Evolutionary conservation across 2,329 filamentous ascomycete genomes (phyloP).

Genomic region (Trichophyton verrucosum): DNA sequence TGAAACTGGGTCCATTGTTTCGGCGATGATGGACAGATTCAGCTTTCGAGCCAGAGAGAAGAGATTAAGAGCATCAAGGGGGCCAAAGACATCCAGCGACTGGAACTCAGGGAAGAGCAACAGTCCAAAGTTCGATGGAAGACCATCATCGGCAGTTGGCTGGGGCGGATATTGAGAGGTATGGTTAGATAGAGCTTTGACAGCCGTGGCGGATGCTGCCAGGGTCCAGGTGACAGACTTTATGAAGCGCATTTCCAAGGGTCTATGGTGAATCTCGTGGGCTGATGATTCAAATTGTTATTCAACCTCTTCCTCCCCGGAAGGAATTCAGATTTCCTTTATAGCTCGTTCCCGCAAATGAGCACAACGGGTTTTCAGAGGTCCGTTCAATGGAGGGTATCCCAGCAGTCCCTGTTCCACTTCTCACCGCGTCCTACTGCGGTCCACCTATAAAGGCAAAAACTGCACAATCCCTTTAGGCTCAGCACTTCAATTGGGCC

Average conservation of each 20-base stretch:
- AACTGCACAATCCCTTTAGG: background rate
- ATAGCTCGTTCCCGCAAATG: background rate
- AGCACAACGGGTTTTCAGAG: background rate
- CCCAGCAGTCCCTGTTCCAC: background rate
- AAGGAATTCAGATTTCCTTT: background rate
- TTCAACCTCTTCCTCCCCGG: background rate
- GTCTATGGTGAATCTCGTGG: background rate
- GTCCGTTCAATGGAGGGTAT: background rate
- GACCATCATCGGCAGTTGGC: background rate
- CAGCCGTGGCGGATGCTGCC: background rate
- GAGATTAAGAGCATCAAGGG: slow-evolving; percentile 35
- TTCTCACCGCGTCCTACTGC: background rate
- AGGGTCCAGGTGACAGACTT: background rate
- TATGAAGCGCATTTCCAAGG: background rate
- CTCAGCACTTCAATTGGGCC: background rate
- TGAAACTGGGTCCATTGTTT: slow-evolving; percentile 22
- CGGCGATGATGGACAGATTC: slow-evolving; percentile 21
- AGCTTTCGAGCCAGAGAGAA: slow-evolving; percentile 16
- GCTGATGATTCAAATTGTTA: background rate
- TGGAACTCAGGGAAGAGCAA: slow-evolving; percentile 33
- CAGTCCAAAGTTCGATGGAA: slow-evolving; percentile 10
- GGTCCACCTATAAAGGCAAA: background rate
- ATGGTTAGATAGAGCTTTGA: background rate
- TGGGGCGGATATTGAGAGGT: background rate
- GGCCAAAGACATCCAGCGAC: slow-evolving; percentile 34